Base-by-base conservation (phyloP, 805 yeast species). In the Spathaspora arborariae region DNA sequence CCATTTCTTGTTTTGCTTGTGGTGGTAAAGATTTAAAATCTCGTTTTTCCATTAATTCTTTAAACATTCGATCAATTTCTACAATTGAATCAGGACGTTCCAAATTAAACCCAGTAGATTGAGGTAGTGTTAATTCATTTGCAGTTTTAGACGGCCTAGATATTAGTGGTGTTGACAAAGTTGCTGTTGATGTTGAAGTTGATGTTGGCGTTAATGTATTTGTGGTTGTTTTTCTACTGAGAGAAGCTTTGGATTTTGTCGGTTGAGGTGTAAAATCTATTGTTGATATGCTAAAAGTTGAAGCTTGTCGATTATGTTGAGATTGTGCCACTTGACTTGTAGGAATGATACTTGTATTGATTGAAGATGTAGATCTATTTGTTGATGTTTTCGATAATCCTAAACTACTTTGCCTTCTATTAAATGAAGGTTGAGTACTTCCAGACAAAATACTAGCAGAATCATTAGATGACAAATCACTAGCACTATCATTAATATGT, bases 11-110 rank as follows among this genome's bases (percentile, higher is more conserved):
- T 53, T 83, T 82, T 2, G 94, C 96, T 44, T 78, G 79, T 20
- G 79, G 80, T 0, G 96, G 88, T 26, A 85, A 68, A 33, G 77
- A 72, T 42, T 72, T 80, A 65, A 88, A 85, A 61, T 91, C 95
- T 57, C 97, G 79, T 55, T 82, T 81, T 44, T 80, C 83, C 92
- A 91, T 85, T 50, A 91, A 78, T 48, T 85, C 90, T 45, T 80
- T 76, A 60, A 88, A 90, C 80, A 86, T 71, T 47, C 75, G 70
- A 55, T 88, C 92, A 16, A 91, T 80, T 51, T 82, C 88, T 51
- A 72, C 68, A 9, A 75, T 80, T 53, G 84, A 80, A 6, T 68
- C 63, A 0, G 97, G 96, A 57, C 78, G 84, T 45, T 86, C 91
- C 42, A 87, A 63, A 10, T 43, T 44, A 51, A 65, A 63, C 10